Evolutionary conservation across 805 yeast species (phyloP), one percentile per base, ranked within the genome.

Genomic region (Suhomyces xylopsoci): DNA sequence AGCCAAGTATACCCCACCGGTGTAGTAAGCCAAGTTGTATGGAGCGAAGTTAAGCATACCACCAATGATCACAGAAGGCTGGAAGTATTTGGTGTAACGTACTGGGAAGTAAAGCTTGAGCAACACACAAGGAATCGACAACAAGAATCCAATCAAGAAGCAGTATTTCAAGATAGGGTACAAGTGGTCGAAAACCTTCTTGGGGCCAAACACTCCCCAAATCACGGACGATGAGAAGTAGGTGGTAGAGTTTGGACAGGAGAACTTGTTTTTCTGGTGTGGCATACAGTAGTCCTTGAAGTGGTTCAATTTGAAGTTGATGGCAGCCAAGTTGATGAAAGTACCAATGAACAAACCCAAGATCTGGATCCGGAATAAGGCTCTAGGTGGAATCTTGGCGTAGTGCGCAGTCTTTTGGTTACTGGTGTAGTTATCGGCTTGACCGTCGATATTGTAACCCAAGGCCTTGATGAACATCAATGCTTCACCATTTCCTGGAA

Each of bases 151-250:
- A 26, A 70, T 64, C 56, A 70, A 62, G 61, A 68, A 69, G 40
- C 70, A 67, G 51, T 55, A 69, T 51, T 64, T 61, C 54, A 69
- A 62, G 25, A 66, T 49, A 28, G 72, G 73, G 50, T 68, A 70
- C 32, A 68, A 54, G 12, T 67, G 67, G 19, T 54, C 50, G 50
- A 69, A 68, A 2, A 67, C 69, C 48, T 59, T 67, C 58, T 63
- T 49, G 4, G 74, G 73, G 0, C 88, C 89, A 59, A 84, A 76
- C 63, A 67, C 77, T 47, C 88, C 89, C 88, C 88, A 85, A 45
- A 82, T 65, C 20, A 84, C 75, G 0, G 86, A 78, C 2, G 87
- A 81, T 28, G 78, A 72, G 67, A 71, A 82, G 61, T 78, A 81
- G 1, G 62, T 60, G 7, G 49, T 60, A 7, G 67, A 57, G 28